Base-by-base conservation (phyloP, 345 rosid species). In the Sisymbrium irio region DNA sequence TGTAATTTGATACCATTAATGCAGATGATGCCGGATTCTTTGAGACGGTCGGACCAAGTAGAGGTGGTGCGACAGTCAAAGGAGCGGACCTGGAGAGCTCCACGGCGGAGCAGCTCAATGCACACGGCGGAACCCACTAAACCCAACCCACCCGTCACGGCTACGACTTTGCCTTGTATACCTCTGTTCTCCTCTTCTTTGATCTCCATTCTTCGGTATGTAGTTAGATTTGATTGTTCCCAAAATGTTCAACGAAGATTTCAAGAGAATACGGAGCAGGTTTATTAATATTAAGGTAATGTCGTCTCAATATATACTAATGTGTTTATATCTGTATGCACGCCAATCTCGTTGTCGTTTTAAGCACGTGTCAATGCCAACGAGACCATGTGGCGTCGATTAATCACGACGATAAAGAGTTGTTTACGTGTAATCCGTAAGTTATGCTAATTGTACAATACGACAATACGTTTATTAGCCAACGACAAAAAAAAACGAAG, bases 91-190 rank as follows among this genome's bases (percentile, higher is more conserved):
- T 81, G 86, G 15, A 82, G 78, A 73, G 97, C 97, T 7, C 97
- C 97, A 27, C 92, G 79, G 5, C 86, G 92, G 20, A 82, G 75
- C 28, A 89, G 87, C 71, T 92, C 96, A 62, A 83, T 70, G 71
- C 97, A 92, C 10, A 92, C 85, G 8, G 83, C 82, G 4, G 96
- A 82, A 30, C 97, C 96, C 33, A 89, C 87, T 77, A 85, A 84
- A 11, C 96, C 92, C 17, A 87, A 64, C 9, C 96, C 94, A 46
- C 96, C 92, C 1, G 92, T 89, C 35, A 92, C 94, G 15, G 77
- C 86, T 64, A 92, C 82, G 70, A 83, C 77, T 55, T 80, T 82
- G 71, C 79, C 89, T 73, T 89, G 83, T 57, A 92, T 86, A n/a
- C 92, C 93, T 71, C 79, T 90, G 35, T 87, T 89, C 75, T 88